phyloP scores from a whole-genome alignment of 1,139 yeast genomes.

The Pichia sp. region DNA sequence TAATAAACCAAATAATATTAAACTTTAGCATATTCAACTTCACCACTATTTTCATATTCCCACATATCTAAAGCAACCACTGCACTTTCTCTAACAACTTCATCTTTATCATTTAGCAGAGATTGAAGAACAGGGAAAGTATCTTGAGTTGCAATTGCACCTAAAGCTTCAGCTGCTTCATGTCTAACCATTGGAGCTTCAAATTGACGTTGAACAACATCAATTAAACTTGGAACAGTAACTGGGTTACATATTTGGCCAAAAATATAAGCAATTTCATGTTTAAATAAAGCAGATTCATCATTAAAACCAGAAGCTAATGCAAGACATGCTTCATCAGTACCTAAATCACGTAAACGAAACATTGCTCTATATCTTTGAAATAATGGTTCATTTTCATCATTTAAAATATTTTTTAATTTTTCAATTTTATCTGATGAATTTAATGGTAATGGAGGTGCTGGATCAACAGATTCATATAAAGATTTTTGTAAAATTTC shows the following conservation, averaged over 20 bases:
- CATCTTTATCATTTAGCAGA: constrained; percentile 73
- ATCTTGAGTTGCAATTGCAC: constrained; percentile 95
- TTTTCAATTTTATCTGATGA: constrained; percentile 59
- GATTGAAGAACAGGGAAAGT: constrained; percentile 81
- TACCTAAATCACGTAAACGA: constrained; percentile 89
- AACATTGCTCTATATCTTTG: constrained; percentile 98
- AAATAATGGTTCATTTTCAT: constrained; percentile 72
- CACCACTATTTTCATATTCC: constrained; percentile 85
- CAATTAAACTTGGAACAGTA: constrained; percentile 80
- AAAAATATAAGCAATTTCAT: constrained; percentile 95
- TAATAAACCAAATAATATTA: background rate
- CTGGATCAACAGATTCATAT: constrained; percentile 91
- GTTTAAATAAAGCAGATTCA: constrained; percentile 89
- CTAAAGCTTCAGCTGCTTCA: constrained; percentile 98
- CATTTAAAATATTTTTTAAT: constrained; percentile 63
- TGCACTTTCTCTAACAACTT: constrained; percentile 93
- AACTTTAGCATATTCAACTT: constrained; percentile 63
- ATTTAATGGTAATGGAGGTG: constrained; percentile 68
- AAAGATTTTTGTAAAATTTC: constrained; percentile 73
- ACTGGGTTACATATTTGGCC: constrained; percentile 96
- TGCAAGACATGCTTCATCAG: constrained; percentile 88
- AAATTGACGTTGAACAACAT: constrained; percentile 64
- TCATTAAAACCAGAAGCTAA: constrained; percentile 86
- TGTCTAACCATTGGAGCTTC: constrained; percentile 99
- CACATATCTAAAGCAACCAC: constrained; percentile 97